Base-by-base conservation (phyloP, 441 rosid species). In the Gossypium trilobum region DNA sequence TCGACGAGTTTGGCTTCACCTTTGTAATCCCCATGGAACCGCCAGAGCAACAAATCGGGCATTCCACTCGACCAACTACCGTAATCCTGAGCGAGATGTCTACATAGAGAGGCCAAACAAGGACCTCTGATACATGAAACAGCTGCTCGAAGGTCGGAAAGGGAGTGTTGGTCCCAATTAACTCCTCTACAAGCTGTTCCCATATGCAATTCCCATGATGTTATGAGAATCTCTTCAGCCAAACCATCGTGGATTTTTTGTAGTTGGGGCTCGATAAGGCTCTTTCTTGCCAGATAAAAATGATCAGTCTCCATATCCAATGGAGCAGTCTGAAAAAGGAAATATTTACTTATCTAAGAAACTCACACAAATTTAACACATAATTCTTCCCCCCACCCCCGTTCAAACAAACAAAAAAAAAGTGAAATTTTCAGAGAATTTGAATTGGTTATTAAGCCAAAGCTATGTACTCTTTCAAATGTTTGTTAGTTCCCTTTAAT, bases 1-100 rank as follows among this genome's bases (percentile, higher is more conserved):
- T 94, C 97, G 5, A 89, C 97, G 11, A 94, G 92, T 91, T 90
- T 94, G 55, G 93, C 99, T 83, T 94, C 97, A 56, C 97, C 97
- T 74, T 74, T 83, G 83, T 86, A 85, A 68, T 82, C 89, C 62
- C 80, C 91, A 33, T 85, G 86, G 84, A 94, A 90, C 68, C 94
- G 90, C 98, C 98, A 94, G 39, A 89, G 67, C 77, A 92, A 79
- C 39, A 94, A 79, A 85, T 94, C 97, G 6, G 99, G 99, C 95
- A 94, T 90, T 78, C 99, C 98, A 52, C 94, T 86, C 11, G 92
- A 89, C 98, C 98, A 94, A 75, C 90, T 92, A 44, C 78, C 77
- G 51, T 92, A 90, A 73, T 90, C 99, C 84, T 87, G 93, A 62
- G 92, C 88, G 46, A 92, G 85, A 73, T 85, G 77, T 48, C 87